Evolutionary conservation across 371 early-diverging fungal species (phyloP).

Genomic region (Paraphysoderma sedebokerense): DNA sequence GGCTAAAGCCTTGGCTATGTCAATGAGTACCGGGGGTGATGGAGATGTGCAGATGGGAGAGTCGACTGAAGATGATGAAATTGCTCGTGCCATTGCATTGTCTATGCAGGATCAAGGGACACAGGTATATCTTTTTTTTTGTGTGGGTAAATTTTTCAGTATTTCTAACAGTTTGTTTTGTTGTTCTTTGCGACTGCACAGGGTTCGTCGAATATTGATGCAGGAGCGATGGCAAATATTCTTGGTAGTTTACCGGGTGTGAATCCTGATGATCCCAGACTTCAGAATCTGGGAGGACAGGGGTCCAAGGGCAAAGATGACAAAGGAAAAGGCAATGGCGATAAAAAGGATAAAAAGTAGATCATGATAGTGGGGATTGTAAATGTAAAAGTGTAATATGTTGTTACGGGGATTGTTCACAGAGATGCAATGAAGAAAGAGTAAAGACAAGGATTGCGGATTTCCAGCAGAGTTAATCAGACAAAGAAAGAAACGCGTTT

Average conservation of each 20-base stretch:
- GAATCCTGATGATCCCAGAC: constrained; percentile 70
- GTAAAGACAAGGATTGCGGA: too few relatives aligned
- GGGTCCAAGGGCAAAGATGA: neutral
- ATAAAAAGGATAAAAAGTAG: constrained; percentile 2
- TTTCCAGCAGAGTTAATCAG: too few relatives aligned
- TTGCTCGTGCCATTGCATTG: constrained; percentile 68
- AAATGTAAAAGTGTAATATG: too few relatives aligned
- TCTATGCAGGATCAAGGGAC: constrained; percentile 60
- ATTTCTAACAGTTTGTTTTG: too few relatives aligned
- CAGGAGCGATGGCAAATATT: constrained; percentile 44
- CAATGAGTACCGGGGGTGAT: constrained; percentile 27
- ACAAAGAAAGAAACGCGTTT: too few relatives aligned
- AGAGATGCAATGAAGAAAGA: too few relatives aligned
- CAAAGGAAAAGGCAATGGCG: neutral
- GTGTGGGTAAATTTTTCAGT: too few relatives aligned
- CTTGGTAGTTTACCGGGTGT: constrained; percentile 70
- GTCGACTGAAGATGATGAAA: constrained; percentile 69
- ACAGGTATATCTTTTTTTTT: too few relatives aligned
- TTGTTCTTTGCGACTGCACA: neutral
- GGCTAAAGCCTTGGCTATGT: constrained; percentile 42
- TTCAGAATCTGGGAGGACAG: constrained; percentile 43
- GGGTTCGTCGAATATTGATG: constrained; percentile 13
- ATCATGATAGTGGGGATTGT: too few relatives aligned
- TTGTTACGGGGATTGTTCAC: too few relatives aligned
- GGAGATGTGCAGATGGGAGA: constrained; percentile 55